These are phyloP conservation scores for Carex parvula DNA, from an alignment of 176 grass and related monocot species.

Conservation along the genomic window DNA sequence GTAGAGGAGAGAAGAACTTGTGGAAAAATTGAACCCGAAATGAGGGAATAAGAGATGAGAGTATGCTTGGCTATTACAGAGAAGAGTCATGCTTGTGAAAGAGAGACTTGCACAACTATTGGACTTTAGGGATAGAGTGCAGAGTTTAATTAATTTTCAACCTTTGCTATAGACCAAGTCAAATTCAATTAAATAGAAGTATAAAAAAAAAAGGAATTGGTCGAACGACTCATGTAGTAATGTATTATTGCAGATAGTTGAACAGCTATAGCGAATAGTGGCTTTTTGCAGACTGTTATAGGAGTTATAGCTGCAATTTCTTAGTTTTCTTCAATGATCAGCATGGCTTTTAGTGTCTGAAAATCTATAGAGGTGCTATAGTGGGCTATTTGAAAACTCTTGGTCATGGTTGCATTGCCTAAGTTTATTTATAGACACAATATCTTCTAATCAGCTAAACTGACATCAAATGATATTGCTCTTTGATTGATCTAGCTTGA, in stretches of 20 bases:
- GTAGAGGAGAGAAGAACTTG: background rate
- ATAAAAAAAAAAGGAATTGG: background rate
- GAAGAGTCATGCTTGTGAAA: background rate
- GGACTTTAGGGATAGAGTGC: background rate
- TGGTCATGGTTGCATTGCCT: background rate
- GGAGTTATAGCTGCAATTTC: background rate
- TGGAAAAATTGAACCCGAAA: background rate
- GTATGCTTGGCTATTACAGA: background rate
- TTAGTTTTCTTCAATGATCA: background rate
- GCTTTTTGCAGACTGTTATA: background rate
- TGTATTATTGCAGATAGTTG: background rate
- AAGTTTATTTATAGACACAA: background rate
- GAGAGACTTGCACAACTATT: background rate
- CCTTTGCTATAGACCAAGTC: background rate
- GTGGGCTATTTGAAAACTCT: background rate
- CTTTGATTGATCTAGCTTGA: constrained; percentile 52
- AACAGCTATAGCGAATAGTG: background rate
- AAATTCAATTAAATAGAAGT: background rate
- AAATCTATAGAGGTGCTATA: background rate
- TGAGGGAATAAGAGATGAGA: background rate
- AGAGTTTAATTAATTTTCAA: background rate
- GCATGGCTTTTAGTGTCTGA: background rate
- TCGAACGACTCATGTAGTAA: background rate
- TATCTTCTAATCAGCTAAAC: background rate
- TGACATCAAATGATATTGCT: background rate